A percentile compares a stretch with the other conserved stretches of the same genome.
phyloP scores from a whole-genome alignment of 768 basidiomycete genomes.

The Chalciporus pseudorubinellus region DNA sequence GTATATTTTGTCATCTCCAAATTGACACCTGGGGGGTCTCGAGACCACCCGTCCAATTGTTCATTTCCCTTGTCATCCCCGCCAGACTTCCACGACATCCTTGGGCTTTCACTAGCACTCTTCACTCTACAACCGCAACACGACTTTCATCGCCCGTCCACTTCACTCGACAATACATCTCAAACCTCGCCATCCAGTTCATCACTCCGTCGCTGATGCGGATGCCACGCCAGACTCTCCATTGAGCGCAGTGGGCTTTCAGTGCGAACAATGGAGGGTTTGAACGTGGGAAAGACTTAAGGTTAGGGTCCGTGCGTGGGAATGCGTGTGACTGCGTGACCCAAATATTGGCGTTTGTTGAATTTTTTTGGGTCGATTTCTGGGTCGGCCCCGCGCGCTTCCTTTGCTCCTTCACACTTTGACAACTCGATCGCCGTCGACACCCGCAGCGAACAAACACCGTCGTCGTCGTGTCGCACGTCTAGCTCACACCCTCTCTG shows the following conservation, averaged over 20 bases:
- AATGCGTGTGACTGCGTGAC: conserved; percentile 33
- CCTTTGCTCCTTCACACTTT: conserved; percentile 43
- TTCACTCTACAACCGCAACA: neutral
- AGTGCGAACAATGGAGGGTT: conserved; percentile 18
- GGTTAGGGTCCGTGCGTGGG: conserved; percentile 49
- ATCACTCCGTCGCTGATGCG: neutral
- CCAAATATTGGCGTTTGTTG: conserved; percentile 41
- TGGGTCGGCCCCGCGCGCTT: conserved; percentile 46
- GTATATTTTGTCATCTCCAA: conserved; percentile 9
- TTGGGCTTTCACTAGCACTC: neutral
- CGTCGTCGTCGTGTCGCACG: conserved; percentile 40
- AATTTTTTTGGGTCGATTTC: conserved; percentile 38
- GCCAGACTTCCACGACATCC: neutral
- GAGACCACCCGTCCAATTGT: conserved; percentile 19
- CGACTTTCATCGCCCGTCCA: neutral
- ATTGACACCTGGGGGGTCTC: conserved; percentile 25
- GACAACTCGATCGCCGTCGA: conserved; percentile 49
- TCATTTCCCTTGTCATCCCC: neutral
- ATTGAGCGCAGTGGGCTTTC: conserved; percentile 3
- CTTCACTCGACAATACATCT: neutral
- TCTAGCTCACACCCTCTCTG: conserved; percentile 18
- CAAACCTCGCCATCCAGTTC: neutral
- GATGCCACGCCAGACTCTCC: neutral
- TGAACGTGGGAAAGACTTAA: conserved; percentile 34
- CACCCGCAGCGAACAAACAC: conserved; percentile 43